A percentile compares a stretch with the other conserved stretches of the same genome.
These are phyloP conservation scores for Collybia sordida DNA, from an alignment of 768 basidiomycete species.

Conservation along the genomic window DNA sequence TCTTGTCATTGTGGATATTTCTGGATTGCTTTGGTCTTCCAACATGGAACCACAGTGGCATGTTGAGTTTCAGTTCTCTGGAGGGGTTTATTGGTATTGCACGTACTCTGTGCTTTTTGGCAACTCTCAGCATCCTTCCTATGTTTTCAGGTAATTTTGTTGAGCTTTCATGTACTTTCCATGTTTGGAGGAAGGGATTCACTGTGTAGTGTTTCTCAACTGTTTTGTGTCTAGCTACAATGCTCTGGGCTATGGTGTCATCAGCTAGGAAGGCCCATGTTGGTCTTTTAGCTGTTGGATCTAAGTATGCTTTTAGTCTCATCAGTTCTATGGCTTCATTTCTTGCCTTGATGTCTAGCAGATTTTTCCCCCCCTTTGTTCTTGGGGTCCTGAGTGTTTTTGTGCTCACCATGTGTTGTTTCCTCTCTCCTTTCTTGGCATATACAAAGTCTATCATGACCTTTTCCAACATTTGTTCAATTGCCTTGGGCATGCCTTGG, in stretches of 20 bases:
- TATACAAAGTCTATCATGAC: no score
- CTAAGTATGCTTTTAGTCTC: constrained; percentile 22
- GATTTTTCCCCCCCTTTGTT: constrained; percentile 18
- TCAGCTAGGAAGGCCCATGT: no score
- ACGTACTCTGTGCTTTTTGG: constrained; percentile 14
- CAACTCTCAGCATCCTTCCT: no score
- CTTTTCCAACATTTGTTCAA: constrained; percentile 18
- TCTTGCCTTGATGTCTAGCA: constrained; percentile 23
- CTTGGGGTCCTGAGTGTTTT: constrained; percentile 15
- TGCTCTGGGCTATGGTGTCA: constrained; percentile 13
- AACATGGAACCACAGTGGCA: constrained; percentile 32
- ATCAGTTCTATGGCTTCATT: constrained; percentile 26
- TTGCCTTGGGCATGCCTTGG: constrained; percentile 32
- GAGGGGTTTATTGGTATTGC: constrained; percentile 13
- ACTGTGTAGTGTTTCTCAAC: constrained; percentile 2
- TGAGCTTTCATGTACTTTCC: constrained; percentile 16
- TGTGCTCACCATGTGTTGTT: constrained; percentile 15
- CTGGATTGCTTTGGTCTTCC: constrained; percentile 6
- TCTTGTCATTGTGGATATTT: not conserved
- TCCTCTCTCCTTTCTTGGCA: constrained; percentile 1
- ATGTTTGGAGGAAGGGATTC: constrained; percentile 28
- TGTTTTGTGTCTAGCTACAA: not conserved
- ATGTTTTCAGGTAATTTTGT: no score
- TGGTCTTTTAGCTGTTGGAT: constrained; percentile 13
- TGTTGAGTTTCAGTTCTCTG: constrained; percentile 4